Base-by-base conservation (phyloP, 208 protist genomes). In the Trypanosomatidae sp. region DNA sequence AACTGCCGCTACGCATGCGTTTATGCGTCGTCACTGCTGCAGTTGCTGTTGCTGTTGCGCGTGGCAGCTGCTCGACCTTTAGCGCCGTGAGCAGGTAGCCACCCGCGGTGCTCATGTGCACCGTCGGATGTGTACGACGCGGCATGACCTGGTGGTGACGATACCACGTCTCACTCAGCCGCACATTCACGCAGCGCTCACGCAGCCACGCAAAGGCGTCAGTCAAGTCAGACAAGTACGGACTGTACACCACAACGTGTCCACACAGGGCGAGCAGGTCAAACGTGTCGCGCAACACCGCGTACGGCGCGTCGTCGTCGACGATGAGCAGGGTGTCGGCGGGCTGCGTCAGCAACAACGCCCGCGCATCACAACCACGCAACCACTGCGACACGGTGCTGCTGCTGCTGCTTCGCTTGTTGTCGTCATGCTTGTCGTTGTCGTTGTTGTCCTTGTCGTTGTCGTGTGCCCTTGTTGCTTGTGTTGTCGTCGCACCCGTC, bases 91-190 rank as follows among this genome's bases (percentile, higher is more conserved):
- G 61, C 5, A 97, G 40, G 49, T 88, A 96, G 5, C 93, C 93
- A 13, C 62, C 87, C 0, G 85, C 74, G 6, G 69, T 86, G 58
- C 66, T 90, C 84, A 95, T 97, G 56, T 82, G 92, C 47, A 96
- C 90, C 0, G 84, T 87, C 0, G 93, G 90, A 48, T 97, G 93
- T 13, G 93, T 96, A 32, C 93, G 81, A 38, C 86, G 75, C 2
- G 84, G 82, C 13, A 97, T 75, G 7, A 97, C 74, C 60, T 97
- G 93, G 42, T 96, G 81, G 53, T 94, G 74, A 11, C 93, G 71
- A 61, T 86, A 93, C 86, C 86, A 97, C 35, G 87, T 95, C 53
- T 97, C 90, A 1, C 62, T 81, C 32, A 97, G 74, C 37, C 71
- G 66, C 23, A 95, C 63, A 51, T 95, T 92, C 2, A 89, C 67